phyloP scores from a whole-genome alignment of 768 basidiomycete species.

The Brasilioporus rufonigricans region DNA sequence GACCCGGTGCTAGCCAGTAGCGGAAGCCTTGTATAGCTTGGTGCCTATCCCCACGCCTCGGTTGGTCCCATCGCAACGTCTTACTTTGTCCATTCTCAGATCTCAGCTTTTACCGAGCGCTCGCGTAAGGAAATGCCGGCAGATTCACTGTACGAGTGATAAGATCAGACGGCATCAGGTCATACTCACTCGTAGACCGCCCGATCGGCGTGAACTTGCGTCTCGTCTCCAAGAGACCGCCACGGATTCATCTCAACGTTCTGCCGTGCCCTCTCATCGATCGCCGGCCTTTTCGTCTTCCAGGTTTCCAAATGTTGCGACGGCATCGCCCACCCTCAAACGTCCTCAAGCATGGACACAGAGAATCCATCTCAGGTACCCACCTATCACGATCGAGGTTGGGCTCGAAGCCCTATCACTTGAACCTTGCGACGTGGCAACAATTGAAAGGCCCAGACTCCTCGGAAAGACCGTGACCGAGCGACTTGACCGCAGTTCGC shows the following conservation, averaged over 20 bases:
- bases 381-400: not conserved
- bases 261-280: no score
- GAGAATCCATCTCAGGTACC: not conserved
- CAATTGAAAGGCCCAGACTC: not conserved
- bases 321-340: not conserved
- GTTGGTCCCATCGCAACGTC: conserved; percentile 14
- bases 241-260: no score
- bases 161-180: not conserved
- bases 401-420: not conserved
- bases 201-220: no score
- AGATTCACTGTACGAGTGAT: not conserved
- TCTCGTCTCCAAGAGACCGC: not conserved
- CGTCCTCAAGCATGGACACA: no score
- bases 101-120: not conserved
- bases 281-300: no score
- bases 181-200: no score
- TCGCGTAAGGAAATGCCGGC: conserved; percentile 3
- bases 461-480: not conserved
- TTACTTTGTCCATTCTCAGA: not conserved
- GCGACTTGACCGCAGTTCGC: conserved; percentile 2
- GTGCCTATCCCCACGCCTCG: conserved; percentile 22
- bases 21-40: not conserved
- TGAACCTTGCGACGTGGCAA: not conserved
- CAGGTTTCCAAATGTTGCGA: no score
- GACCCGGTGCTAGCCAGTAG: not conserved